These are phyloP conservation scores for Leucocoprinus leucothites DNA, from an alignment of 768 basidiomycete genomes.

Conservation along the genomic window DNA sequence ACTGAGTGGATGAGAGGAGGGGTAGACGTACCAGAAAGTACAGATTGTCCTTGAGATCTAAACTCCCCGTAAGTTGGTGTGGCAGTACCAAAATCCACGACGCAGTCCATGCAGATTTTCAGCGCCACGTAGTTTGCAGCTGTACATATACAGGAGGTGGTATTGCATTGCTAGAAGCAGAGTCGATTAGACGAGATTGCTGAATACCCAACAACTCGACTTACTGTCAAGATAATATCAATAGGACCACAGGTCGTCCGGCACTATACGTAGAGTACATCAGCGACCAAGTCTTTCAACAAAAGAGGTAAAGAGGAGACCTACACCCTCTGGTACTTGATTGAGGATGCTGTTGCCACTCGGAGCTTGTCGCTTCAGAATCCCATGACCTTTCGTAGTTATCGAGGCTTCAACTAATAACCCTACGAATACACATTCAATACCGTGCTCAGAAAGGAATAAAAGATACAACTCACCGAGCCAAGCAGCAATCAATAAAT, in stretches of 20 bases:
- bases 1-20: background rate
- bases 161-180: background rate
- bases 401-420: too few species aligned
- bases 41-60: background rate
- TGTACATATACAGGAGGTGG: background rate
- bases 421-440: too few species aligned
- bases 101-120: slow-evolving; percentile 4
- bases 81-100: slow-evolving; percentile 1
- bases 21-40: background rate
- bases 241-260: slow-evolving; percentile 5
- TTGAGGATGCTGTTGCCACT: background rate
- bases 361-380: background rate
- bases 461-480: too few species aligned
- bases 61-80: background rate
- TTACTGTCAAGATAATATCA: background rate
- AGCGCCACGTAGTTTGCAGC: background rate
- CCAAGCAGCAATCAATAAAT: too few species aligned
- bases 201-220: too few species aligned
- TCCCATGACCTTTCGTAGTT: background rate
- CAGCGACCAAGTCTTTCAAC: too few species aligned
- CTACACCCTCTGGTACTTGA: slow-evolving; percentile 4
- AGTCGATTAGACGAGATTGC: too few species aligned
- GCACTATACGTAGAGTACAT: background rate
- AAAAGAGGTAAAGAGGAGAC: background rate
- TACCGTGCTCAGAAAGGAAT: too few species aligned